Base-by-base conservation (phyloP, 768 basidiomycete genomes). In the Tulasnella sp. region DNA sequence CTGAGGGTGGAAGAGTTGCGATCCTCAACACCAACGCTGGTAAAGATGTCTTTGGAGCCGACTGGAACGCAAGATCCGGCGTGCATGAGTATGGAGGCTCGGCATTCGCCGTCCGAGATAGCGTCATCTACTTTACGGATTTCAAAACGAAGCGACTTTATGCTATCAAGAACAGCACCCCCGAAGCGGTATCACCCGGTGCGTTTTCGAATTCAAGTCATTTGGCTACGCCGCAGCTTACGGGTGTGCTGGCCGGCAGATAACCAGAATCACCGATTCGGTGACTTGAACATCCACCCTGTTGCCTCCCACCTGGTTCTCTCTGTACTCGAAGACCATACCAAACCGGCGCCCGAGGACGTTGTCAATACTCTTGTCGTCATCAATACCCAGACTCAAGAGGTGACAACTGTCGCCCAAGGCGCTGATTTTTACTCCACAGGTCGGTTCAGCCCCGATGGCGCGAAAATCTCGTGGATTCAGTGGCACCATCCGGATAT, bases 51-150 rank as follows among this genome's bases (percentile, higher is more conserved):
- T 82, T 88, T 14, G 84, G 83, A 1, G 76, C 80, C 37, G 83
- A 81, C 0, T 90, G 85, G 83, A 89, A 84, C 77, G 86, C 82
- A 5, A 82, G 85, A 39, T 84, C 85, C 0, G 78, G 82, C 17
- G 89, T 91, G 2, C 86, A 90, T 32, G 90, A 90, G 77, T 91
- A 91, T 68, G 90, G 91, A 0, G 91, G 91, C 14, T 86, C 83
- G 1, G 80, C 87, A 1, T 87, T 86, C 1, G 82, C 85, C 22
- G 86, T 86, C 0, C 79, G 85, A 72, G 81, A 81, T 44, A 84
- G 82, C 7, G 78, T 81, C 12, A 79, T 85, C 8, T 87, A 88
- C 79, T 91, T 90, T 77, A 88, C 88, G 3, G 81, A 88, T 77
- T 79, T 83, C 36, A 69, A 68, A 14, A 87, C 88, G 77, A 83